These are phyloP conservation scores for Plantago elongata DNA, from an alignment of 257 asterid genomes.

Conservation along the genomic window DNA sequence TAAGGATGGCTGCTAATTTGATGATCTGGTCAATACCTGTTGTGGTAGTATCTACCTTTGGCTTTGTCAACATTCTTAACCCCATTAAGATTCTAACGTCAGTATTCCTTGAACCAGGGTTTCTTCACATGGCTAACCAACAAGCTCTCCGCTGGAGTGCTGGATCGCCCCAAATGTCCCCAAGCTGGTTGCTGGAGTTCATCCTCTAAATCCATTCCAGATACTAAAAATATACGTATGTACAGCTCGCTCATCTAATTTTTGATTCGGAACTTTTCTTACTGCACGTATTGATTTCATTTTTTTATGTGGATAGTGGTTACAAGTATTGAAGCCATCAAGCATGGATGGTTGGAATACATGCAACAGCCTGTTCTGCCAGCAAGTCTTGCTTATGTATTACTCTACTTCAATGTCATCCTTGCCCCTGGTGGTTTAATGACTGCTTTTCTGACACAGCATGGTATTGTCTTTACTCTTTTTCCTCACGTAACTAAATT, in stretches of 20 bases:
- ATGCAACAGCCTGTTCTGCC: constrained; percentile 94
- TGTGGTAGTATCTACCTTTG: constrained; percentile 40
- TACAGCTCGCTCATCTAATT: constrained; percentile 14
- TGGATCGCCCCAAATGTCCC: constrained; percentile 55
- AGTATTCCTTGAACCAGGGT: constrained; percentile 40
- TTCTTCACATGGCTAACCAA: constrained; percentile 80
- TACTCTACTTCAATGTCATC: constrained; percentile 78
- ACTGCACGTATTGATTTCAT: constrained; percentile 22
- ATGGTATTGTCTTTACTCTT: constrained; percentile 46
- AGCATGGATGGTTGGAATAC: constrained; percentile 91
- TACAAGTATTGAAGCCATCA: constrained; percentile 55
- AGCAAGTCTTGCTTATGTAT: constrained; percentile 88
- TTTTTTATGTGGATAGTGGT: constrained; percentile 34
- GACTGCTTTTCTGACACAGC: constrained; percentile 94
- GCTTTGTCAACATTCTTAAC: constrained; percentile 15
- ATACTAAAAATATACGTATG: constrained; percentile 59
- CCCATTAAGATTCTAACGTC: constrained; percentile 18
- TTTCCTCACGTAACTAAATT: constrained; percentile 12
- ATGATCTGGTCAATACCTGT: constrained; percentile 78
- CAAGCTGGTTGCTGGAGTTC: constrained; percentile 42
- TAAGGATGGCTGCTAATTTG: constrained; percentile 66
- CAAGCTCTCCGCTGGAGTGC: constrained; percentile 83
- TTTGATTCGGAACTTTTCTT: constrained; percentile 17
- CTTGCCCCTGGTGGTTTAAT: constrained; percentile 93
- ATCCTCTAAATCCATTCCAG: constrained; percentile 30